Percentiles rank a stretch among this genome's conserved stretches.
Evolutionary conservation across 768 basidiomycete species (phyloP).

Genomic region (Hypholoma fasciculare): DNA sequence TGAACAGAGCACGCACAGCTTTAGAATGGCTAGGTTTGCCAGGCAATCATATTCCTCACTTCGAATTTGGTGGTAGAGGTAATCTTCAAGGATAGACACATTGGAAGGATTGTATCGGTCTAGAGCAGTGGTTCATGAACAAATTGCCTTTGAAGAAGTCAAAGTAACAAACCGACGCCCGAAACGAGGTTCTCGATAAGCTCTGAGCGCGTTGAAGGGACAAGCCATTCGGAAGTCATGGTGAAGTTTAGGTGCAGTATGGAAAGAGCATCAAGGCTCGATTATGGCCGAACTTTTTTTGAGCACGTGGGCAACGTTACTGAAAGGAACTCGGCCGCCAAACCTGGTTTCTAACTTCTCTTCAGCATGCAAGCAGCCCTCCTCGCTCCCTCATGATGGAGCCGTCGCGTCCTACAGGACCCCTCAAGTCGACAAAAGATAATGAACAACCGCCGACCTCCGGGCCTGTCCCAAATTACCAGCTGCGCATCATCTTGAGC

Average conservation of each 20-base stretch:
- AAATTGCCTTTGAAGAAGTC: not conserved
- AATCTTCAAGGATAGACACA: slow-evolving; percentile 91
- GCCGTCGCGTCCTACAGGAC: not conserved
- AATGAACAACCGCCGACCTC: slow-evolving; percentile 1
- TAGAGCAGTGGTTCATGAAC: slow-evolving; percentile 26
- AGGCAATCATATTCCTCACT: slow-evolving; percentile 92
- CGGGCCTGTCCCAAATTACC: slow-evolving; percentile 49
- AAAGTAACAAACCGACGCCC: slow-evolving; percentile 69
- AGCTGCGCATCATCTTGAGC: slow-evolving; percentile 59
- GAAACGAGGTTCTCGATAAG: slow-evolving; percentile 91
- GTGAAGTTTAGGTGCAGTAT: slow-evolving; percentile 15
- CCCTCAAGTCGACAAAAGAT: not conserved
- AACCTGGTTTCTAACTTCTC: not conserved
- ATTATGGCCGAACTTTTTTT: slow-evolving; percentile 27
- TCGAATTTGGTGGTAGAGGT: slow-evolving; percentile 92
- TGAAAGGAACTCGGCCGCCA: not conserved
- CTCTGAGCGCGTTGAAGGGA: slow-evolving; percentile 77
- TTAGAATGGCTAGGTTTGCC: slow-evolving; percentile 92
- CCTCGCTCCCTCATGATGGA: not conserved
- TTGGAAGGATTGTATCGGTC: slow-evolving; percentile 98
- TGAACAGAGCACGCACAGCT: slow-evolving; percentile 59
- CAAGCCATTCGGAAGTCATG: slow-evolving; percentile 68
- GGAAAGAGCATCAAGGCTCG: slow-evolving; percentile 6
- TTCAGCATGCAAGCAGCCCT: slow-evolving; percentile 5
- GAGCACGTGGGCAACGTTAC: slow-evolving; percentile 25